A percentile compares a stretch with the other conserved stretches of the same genome.
Evolutionary conservation across 2,329 filamentous ascomycete species (phyloP).

Genomic region (Dactylellina leptospora): DNA sequence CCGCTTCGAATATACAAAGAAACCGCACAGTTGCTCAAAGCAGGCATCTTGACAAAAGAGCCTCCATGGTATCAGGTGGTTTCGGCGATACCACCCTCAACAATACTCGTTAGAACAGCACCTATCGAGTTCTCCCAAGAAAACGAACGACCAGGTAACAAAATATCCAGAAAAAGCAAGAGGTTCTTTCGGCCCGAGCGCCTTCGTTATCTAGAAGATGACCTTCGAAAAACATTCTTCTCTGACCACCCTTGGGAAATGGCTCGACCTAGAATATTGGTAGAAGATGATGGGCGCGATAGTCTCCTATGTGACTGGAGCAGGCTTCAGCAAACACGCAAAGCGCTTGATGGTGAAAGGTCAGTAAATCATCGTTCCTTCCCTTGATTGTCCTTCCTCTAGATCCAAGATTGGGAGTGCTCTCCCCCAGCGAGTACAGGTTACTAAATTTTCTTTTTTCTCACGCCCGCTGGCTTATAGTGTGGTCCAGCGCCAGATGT

Average conservation of each 20-base stretch:
- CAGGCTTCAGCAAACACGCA: conserved; percentile 75
- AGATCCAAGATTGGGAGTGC: too few relatives aligned
- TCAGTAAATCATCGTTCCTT: conserved; percentile 61
- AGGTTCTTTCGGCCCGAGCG: conserved; percentile 78
- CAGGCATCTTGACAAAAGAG: conserved; percentile 60
- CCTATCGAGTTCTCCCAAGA: conserved; percentile 60
- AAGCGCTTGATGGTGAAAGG: conserved; percentile 85
- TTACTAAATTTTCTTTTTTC: too few relatives aligned
- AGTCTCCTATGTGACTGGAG: conserved; percentile 81
- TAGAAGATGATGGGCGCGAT: conserved; percentile 88
- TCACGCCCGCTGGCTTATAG: too few relatives aligned
- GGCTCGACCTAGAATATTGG: conserved; percentile 81
- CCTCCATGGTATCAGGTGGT: conserved; percentile 70
- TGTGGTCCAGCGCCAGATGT: conserved; percentile 90
- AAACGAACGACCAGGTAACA: conserved; percentile 61
- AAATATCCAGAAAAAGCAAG: conserved; percentile 63
- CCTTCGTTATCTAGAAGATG: conserved; percentile 84
- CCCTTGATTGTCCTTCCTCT: neutral
- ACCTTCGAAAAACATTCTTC: conserved; percentile 82
- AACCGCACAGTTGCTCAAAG: conserved; percentile 65
- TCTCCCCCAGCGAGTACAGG: too few relatives aligned
- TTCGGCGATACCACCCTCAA: conserved; percentile 68
- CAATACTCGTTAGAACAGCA: conserved; percentile 69
- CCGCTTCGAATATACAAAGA: conserved; percentile 66
- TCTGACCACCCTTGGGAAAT: conserved; percentile 97